phyloP scores from a whole-genome alignment of 2,329 filamentous ascomycete genomes.

The Colletotrichum phormii region DNA sequence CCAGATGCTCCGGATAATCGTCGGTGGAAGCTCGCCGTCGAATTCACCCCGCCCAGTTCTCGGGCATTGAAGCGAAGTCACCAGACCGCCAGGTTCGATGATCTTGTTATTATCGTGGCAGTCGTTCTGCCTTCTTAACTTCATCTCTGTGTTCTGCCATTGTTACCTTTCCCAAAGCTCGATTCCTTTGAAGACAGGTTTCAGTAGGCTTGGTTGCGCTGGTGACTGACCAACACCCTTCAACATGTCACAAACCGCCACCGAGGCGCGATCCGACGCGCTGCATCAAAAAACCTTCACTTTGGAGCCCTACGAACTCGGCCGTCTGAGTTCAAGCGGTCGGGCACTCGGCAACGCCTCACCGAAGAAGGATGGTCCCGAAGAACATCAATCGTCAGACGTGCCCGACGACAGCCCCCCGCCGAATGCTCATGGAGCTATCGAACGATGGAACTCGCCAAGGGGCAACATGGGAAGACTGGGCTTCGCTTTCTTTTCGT shows the following conservation, averaged over 20 bases:
- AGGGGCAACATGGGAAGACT: conserved; percentile 46
- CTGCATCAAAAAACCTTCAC: conserved; percentile 4
- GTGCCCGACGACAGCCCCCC: conserved; percentile 4
- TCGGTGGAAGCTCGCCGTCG: background rate
- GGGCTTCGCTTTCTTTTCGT: conserved; percentile 64
- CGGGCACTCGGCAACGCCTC: background rate
- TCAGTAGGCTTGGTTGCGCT: no score
- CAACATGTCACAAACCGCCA: conserved; percentile 36
- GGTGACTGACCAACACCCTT: background rate
- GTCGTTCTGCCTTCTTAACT: no score
- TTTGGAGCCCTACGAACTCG: conserved; percentile 27
- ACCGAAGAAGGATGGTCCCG: conserved; percentile 11
- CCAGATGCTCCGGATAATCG: conserved; percentile 12
- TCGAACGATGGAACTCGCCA: conserved; percentile 51
- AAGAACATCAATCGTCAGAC: conserved; percentile 11
- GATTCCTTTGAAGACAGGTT: background rate
- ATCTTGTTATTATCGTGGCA: background rate
- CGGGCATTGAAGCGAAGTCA: background rate
- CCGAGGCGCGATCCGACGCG: conserved; percentile 24
- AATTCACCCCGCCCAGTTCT: background rate
- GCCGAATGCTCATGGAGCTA: conserved; percentile 20
- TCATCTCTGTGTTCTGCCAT: no score
- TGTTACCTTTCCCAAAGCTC: background rate
- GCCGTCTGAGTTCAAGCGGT: conserved; percentile 9
- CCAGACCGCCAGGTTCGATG: background rate